phyloP scores from a whole-genome alignment of 257 asterid genomes.

The Marsdenia floribunda region DNA sequence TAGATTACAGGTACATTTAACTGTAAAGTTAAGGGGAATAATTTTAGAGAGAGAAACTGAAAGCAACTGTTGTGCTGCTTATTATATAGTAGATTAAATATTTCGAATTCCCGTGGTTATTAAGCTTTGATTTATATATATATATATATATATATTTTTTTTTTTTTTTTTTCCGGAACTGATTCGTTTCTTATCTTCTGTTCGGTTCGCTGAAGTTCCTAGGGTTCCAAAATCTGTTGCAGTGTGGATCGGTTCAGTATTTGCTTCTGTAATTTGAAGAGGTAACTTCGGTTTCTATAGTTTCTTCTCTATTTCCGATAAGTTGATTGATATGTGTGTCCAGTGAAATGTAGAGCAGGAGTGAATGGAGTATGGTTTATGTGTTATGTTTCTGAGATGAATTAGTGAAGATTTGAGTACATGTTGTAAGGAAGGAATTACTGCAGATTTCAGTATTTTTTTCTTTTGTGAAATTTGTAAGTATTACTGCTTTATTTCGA shows the following conservation, averaged over 20 bases:
- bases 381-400: neutral
- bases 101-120: neutral
- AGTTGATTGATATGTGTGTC: neutral
- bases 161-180: neutral
- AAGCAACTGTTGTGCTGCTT: neutral
- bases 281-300: slow-evolving; percentile 15
- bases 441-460: neutral
- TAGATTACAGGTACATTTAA: slow-evolving; percentile 3
- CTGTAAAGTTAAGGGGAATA: neutral
- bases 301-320: neutral
- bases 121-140: slow-evolving; percentile 7
- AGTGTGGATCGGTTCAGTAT: neutral
- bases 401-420: neutral
- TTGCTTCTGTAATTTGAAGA: neutral
- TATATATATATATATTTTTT: too few relatives aligned
- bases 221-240: slow-evolving; percentile 2
- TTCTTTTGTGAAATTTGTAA: neutral
- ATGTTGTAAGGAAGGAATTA: neutral
- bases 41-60: neutral
- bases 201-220: neutral
- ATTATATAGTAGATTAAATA: neutral
- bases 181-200: neutral
- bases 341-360: neutral
- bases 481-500: neutral
- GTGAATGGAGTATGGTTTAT: neutral